Evolutionary conservation across 768 basidiomycete species (phyloP).

Genomic region (Termitomyces sp.): DNA sequence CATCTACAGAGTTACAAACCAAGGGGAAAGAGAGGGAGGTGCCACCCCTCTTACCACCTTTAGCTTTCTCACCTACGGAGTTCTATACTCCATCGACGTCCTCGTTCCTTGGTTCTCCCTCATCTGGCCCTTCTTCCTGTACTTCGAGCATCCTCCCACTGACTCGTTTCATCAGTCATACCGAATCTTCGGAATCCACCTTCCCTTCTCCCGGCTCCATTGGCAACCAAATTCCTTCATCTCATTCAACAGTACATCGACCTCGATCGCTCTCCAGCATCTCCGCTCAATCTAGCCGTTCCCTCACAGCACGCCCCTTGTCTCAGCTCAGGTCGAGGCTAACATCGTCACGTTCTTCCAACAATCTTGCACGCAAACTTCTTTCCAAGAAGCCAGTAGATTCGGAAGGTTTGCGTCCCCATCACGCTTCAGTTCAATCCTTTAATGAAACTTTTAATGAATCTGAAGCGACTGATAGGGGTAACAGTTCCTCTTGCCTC

Average conservation of each 20-base stretch:
- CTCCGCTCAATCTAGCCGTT: constrained; percentile 37
- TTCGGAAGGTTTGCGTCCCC: background rate
- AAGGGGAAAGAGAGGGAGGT: constrained; percentile 61
- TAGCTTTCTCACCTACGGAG: constrained; percentile 52
- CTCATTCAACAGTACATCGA: constrained; percentile 34
- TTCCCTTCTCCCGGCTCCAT: constrained; percentile 9
- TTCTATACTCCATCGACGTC: constrained; percentile 38
- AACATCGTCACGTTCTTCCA: constrained; percentile 34
- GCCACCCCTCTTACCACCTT: constrained; percentile 62
- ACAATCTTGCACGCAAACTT: constrained; percentile 53
- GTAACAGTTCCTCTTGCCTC: constrained; percentile 33
- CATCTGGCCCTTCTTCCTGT: constrained; percentile 36
- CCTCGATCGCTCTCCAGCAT: constrained; percentile 54
- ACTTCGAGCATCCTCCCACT: constrained; percentile 16
- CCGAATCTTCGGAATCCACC: constrained; percentile 2
- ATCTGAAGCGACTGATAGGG: constrained; percentile 16
- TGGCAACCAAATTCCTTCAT: constrained; percentile 18
- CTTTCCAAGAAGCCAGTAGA: constrained; percentile 36
- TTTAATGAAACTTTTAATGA: constrained; percentile 5
- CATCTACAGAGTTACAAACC: constrained; percentile 15
- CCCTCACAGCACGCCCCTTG: constrained; percentile 40
- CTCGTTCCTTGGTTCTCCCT: constrained; percentile 26
- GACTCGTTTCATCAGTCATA: constrained; percentile 6
- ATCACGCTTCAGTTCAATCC: background rate
- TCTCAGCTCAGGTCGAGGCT: constrained; percentile 44